These are phyloP conservation scores for Lentinula aciculospora DNA, from an alignment of 768 basidiomycete genomes.

Conservation along the genomic window DNA sequence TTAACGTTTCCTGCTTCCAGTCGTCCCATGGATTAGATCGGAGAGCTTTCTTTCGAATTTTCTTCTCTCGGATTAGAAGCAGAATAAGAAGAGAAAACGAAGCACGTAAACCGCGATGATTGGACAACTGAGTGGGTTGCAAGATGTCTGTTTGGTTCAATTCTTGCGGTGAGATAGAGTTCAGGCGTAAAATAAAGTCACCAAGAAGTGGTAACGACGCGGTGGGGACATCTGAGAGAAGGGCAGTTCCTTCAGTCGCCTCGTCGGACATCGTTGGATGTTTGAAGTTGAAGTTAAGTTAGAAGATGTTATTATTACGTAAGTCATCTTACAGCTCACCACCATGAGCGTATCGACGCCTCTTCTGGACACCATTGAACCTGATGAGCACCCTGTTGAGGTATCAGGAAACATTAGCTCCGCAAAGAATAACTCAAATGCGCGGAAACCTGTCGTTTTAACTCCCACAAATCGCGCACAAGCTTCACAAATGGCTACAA, in stretches of 20 bases:
- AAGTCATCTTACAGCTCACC: not conserved
- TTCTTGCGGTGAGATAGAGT: not conserved
- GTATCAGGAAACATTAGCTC: slow-evolving; percentile 29
- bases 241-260: slow-evolving; percentile 16
- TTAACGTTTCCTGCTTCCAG: slow-evolving; percentile 29
- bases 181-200: not conserved
- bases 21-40: slow-evolving; percentile 34
- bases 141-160: not conserved
- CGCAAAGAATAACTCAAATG: slow-evolving; percentile 20
- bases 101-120: not conserved
- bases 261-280: not conserved
- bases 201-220: slow-evolving; percentile 10
- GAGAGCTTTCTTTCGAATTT: slow-evolving; percentile 11
- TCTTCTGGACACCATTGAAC: slow-evolving; percentile 78
- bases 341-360: slow-evolving; percentile 59
- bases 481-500: slow-evolving; percentile 42
- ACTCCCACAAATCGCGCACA: slow-evolving; percentile 43
- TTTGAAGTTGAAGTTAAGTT: slow-evolving; percentile 3
- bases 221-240: slow-evolving; percentile 14
- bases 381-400: slow-evolving; percentile 57
- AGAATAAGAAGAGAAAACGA: slow-evolving; percentile 28
- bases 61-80: slow-evolving; percentile 17
- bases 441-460: slow-evolving; percentile 45
- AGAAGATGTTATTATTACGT: too few species aligned
- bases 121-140: not conserved